phyloP scores from a whole-genome alignment of 2,329 filamentous ascomycete genomes.

The Fusarium albidum region DNA sequence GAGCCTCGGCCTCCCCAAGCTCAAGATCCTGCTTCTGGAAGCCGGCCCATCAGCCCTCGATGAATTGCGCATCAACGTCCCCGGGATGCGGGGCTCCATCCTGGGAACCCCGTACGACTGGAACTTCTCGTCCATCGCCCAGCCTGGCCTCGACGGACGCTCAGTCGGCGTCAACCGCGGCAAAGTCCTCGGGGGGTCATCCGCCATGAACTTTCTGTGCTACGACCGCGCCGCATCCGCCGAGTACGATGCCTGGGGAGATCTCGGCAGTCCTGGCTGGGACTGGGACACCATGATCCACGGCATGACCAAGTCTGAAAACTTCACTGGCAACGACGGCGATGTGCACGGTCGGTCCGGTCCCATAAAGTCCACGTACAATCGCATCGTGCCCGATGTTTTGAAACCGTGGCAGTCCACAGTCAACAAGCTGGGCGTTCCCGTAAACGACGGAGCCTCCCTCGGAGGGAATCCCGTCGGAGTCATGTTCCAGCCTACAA shows the following conservation, averaged over 20 bases:
- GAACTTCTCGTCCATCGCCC: not conserved
- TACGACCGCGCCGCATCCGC: not conserved
- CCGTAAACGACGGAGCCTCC: conserved; percentile 46
- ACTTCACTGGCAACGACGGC: conserved; percentile 35
- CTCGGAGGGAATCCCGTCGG: conserved; percentile 55
- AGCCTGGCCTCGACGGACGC: not conserved
- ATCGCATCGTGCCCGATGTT: conserved; percentile 52
- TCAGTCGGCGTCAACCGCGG: not conserved
- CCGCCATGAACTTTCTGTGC: not conserved
- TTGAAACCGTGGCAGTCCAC: conserved; percentile 52
- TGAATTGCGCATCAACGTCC: not conserved
- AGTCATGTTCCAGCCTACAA: conserved; percentile 55
- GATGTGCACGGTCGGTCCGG: conserved; percentile 32
- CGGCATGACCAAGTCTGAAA: conserved; percentile 22
- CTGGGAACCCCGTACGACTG: not conserved
- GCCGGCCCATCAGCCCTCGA: not conserved
- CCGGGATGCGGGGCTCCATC: not conserved
- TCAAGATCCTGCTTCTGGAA: conserved; percentile 1
- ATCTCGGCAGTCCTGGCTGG: conserved; percentile 2
- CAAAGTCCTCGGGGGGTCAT: not conserved
- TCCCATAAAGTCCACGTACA: conserved; percentile 42
- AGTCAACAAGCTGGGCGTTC: conserved; percentile 48
- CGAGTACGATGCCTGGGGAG: not conserved
- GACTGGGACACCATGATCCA: conserved; percentile 2
- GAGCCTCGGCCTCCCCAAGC: not conserved